Percentiles rank a stretch among this genome's conserved stretches.
Conservation (phyloP, 768 basidiomycete genomes). For the Myochromella boudieri region DNA sequence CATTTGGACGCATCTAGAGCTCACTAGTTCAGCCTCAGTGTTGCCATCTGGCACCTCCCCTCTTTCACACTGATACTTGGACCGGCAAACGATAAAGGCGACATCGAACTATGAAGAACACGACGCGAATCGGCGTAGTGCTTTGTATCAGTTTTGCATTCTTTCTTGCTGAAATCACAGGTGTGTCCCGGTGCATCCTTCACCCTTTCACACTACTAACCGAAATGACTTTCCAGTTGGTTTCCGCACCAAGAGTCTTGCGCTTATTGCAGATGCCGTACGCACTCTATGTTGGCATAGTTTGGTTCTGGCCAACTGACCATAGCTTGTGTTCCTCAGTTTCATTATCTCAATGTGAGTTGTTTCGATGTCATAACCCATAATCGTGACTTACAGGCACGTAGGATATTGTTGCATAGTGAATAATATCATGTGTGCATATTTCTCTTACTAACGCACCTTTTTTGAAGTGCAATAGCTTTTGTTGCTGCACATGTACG, state of each 20-base stretch:
- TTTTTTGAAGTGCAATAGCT: conserved; percentile 36
- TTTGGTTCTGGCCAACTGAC: not conserved
- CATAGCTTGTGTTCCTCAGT: conserved; percentile 29
- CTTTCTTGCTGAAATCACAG: conserved; percentile 49
- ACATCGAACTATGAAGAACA: conserved; percentile 54
- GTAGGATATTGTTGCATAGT: conserved; percentile 51
- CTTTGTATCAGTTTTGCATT: conserved; percentile 46
- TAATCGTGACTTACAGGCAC: not conserved
- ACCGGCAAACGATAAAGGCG: too few relatives aligned
- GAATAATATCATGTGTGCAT: conserved; percentile 8
- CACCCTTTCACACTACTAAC: not conserved
- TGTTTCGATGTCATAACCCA: not conserved
- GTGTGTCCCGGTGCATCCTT: conserved; percentile 24
- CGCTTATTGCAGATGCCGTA: conserved; percentile 57
- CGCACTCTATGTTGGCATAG: conserved; percentile 21
- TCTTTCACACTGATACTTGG: too few relatives aligned
- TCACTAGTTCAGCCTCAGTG: too few relatives aligned
- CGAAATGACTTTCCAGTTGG: conserved; percentile 34
- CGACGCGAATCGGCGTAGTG: conserved; percentile 45
- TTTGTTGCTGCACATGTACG: conserved; percentile 46
- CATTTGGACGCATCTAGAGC: too few relatives aligned
- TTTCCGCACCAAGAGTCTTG: conserved; percentile 53
- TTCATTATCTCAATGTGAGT: conserved; percentile 55
- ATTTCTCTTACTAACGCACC: not conserved
- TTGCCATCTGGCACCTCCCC: too few relatives aligned